Base-by-base conservation (phyloP, 2,329 filamentous ascomycete genomes). In the Fonsecaea multimorphosa region DNA sequence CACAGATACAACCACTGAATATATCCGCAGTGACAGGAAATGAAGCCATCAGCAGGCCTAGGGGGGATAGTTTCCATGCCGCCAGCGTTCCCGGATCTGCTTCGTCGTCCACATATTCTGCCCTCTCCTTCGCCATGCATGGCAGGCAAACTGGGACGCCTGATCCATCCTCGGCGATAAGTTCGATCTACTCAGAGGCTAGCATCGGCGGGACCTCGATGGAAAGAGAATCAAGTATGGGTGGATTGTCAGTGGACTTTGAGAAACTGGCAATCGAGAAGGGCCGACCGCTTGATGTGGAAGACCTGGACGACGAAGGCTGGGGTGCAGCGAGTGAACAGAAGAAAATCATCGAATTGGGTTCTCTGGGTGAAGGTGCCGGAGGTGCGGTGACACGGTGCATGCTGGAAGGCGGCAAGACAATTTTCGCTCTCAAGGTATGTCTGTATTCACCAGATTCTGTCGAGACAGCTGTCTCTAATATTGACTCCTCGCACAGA, bases 391-490 rank as follows among this genome's bases (percentile, higher is more conserved):
- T 99, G 58, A 99, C 94, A 27, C 89, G 90, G 74, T 96, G 93
- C 78, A 90, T 89, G 77, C 84, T 99, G 70, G 94, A 92, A 77
- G 92, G 91, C 44, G 93, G 93, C 67, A 97, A 96, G 81, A 97
- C 92, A 0, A 86, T 97, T 7, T 99, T 99, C 82, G 95, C 95
- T 7, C 81, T 99, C 60, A 99, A 99, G 89, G 94, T 96, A 79
- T 71, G 81, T 72, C 36, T 40, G 31, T 24, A 57, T 11, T 34
- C 24, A 1, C 38, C 38, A 29, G 19, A 31, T 40, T 11, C 14
- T 29, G 54, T 22, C 7, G 24, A 36, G 5, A 32, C 32, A 11
- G 3, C 16, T n/a, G 29, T 36, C 29, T 19, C 58, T 22, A 22
- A 61, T 46, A 5, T 34, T 40, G 16, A 14, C 11, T 16, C 31